Conservation (phyloP, 1,284 basidiomycete species). For the Moesziomyces sp. region DNA sequence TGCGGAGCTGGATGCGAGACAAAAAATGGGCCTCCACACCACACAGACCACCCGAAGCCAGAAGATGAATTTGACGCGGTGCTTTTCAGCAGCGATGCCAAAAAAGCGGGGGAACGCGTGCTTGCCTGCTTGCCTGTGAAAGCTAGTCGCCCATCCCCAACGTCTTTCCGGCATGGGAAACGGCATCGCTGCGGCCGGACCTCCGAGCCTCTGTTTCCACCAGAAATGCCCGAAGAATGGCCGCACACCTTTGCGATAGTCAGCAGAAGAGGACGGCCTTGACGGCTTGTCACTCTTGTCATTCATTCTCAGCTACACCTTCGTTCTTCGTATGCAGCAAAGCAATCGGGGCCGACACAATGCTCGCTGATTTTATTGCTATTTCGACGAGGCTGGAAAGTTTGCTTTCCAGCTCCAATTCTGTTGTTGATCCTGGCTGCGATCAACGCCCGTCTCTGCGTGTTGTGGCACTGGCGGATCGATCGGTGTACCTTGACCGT, state of each 20-base stretch:
- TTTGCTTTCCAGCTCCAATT: slow-evolving; percentile 47
- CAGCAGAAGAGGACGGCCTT: too few species aligned
- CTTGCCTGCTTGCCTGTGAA: slow-evolving; percentile 1
- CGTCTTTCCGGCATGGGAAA: neutral
- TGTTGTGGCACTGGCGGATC: neutral
- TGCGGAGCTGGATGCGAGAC: neutral
- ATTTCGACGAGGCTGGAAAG: slow-evolving; percentile 25
- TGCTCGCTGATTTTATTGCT: neutral
- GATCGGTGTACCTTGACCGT: slow-evolving; percentile 11
- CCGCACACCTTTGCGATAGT: too few species aligned
- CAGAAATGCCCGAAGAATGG: too few species aligned
- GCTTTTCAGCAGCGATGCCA: neutral
- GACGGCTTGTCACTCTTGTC: too few species aligned
- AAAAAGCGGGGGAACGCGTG: neutral
- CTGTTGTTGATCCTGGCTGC: too few species aligned
- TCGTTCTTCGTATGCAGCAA: too few species aligned
- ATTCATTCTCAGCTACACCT: too few species aligned
- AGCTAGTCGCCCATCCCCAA: neutral
- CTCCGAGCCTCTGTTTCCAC: too few species aligned
- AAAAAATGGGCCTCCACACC: neutral
- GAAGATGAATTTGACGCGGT: too few species aligned
- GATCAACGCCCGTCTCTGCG: neutral
- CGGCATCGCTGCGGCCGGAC: too few species aligned
- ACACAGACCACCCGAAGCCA: neutral
- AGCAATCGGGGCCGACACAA: too few species aligned